Evolutionary conservation across 495 filamentous ascomycete species (phyloP).

Genomic region (Penicillium ucsense): DNA sequence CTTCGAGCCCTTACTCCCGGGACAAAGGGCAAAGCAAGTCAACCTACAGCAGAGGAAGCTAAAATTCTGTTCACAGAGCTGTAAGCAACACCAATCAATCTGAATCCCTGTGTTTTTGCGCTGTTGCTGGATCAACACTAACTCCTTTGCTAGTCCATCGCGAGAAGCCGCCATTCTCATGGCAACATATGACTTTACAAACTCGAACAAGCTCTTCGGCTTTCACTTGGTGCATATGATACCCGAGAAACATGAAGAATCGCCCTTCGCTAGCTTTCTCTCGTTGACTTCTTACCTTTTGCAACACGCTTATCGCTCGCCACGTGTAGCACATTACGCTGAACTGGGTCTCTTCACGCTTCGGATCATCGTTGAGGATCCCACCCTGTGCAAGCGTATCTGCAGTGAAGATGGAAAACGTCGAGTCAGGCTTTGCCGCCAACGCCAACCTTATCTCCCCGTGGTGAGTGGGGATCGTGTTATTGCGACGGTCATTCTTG

Average conservation of each 20-base stretch:
- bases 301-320: constrained; percentile 83
- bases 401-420: constrained; percentile 72
- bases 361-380: constrained; percentile 82
- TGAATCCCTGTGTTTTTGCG: too few species aligned
- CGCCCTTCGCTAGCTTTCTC: constrained; percentile 72
- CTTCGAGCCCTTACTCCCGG: constrained; percentile 65
- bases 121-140: too few species aligned
- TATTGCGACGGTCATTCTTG: constrained; percentile 65
- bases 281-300: constrained; percentile 88
- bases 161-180: constrained; percentile 70
- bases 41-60: constrained; percentile 58
- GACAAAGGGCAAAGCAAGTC: constrained; percentile 41
- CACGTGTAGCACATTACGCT: constrained; percentile 66
- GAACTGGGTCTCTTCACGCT: constrained; percentile 75
- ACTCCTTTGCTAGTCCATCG: constrained; percentile 48
- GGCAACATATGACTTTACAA: constrained; percentile 84
- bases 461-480: constrained; percentile 59
- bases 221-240: constrained; percentile 62
- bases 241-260: constrained; percentile 54
- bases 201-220: constrained; percentile 93
- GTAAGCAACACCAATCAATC: constrained; percentile 30
- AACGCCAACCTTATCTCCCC: constrained; percentile 83
- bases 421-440: constrained; percentile 75
- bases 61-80: constrained; percentile 65
- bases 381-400: constrained; percentile 70